Base-by-base conservation (phyloP, 2,329 filamentous ascomycete genomes). In the Arachnomyces sp. region DNA sequence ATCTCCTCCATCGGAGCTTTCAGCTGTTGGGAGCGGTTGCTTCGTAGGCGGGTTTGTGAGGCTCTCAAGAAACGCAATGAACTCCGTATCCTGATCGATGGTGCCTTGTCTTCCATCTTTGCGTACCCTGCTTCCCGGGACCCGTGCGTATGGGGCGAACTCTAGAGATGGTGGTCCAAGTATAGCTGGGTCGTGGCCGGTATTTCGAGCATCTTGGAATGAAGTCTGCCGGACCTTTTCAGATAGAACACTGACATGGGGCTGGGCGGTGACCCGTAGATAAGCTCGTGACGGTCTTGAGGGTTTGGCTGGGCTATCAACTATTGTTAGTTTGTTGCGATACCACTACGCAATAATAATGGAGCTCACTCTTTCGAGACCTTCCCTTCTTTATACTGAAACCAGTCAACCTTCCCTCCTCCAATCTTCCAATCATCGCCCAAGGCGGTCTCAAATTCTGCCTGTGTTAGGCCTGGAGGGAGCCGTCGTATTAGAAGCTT, bases 51-150 rank as follows among this genome's bases (percentile, higher is more conserved):
- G 78, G 51, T 93, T 87, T 1, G 89, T 93, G 34, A 96, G 74
- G 39, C 78, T 84, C 60, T 93, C 85, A 6, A 98, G 74, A 59
- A 96, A 98, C 17, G 82, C 80, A 69, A 95, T 93, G 53, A 95
- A 98, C 52, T 96, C 92, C 0, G 86, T 80, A 55, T 98, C 92
- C 59, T 95, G 88, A 54, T 98, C 92, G 50, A 98, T 96, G 3
- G 88, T 95, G 39, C 90, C 92, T 60, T 95, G 86, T 11, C 89
- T 81, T 39, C 80, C 79, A 68, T 98, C 92, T 39, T 79, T 77
- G 28, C 87, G 80, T 36, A 78, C 77, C 59, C 86, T 86, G 28
- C 73, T 77, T 44, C 77, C 78, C 1, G 90, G 87, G 1, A 87
- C 77, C 54, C 89, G 89, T 50, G 86, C 86, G 66, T 89, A 94